Evolutionary conservation across 2,329 filamentous ascomycete species (phyloP).

Genomic region (Cadophora malorum): DNA sequence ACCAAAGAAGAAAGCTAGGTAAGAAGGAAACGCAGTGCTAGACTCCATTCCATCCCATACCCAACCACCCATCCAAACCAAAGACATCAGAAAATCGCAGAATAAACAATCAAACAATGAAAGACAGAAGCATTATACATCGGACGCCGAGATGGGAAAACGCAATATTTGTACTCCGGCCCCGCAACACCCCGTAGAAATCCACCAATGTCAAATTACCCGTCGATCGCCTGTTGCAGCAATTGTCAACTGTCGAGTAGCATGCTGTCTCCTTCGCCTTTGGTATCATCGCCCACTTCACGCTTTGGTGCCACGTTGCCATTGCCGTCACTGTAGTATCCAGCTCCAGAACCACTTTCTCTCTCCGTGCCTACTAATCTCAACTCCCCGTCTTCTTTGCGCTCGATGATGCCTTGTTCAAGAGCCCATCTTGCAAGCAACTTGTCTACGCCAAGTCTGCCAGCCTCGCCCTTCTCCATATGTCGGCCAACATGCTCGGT

Average conservation of each 20-base stretch:
- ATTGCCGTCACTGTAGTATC: conserved; percentile 46
- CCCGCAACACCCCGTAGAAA: background rate
- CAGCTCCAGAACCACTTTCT: conserved; percentile 40
- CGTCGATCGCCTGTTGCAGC: conserved; percentile 11
- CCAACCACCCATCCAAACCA: conserved; percentile 4
- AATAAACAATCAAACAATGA: background rate
- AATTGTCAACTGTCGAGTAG: conserved; percentile 37
- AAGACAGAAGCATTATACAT: background rate
- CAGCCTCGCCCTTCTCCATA: conserved; percentile 76
- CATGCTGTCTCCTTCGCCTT: conserved; percentile 40
- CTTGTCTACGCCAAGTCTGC: conserved; percentile 61
- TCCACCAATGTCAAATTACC: conserved; percentile 11
- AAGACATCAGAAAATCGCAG: background rate
- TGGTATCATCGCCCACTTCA: conserved; percentile 34
- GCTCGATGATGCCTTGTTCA: conserved; percentile 67
- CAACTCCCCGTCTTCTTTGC: conserved; percentile 61
- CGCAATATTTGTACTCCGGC: conserved; percentile 12
- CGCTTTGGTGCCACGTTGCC: conserved; percentile 37
- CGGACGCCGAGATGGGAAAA: background rate
- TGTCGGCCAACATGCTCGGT: conserved; percentile 93
- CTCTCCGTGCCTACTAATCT: conserved; percentile 56
- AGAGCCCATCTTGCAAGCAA: conserved; percentile 67
- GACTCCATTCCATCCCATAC: background rate
- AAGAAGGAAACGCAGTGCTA: background rate
- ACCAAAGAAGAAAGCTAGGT: background rate